Percentiles rank a stretch among this genome's conserved stretches.
Conservation (phyloP, 495 filamentous ascomycete genomes). For the Aspergillus kassunensis region DNA sequence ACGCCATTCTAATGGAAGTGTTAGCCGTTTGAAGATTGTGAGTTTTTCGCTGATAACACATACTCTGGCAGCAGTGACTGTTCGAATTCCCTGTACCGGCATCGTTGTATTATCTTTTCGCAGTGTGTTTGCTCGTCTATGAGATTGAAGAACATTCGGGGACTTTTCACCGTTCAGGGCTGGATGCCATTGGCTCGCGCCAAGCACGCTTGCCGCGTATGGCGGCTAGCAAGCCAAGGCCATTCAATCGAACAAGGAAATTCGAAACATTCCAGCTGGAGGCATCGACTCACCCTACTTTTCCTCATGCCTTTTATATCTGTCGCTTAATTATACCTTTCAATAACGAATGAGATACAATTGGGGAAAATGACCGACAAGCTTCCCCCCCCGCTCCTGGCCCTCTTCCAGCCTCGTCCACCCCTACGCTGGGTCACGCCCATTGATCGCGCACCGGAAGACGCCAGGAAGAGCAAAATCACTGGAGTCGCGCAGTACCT, state of each 20-base stretch:
- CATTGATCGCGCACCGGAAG: slow-evolving; percentile 75
- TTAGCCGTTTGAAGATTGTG: slow-evolving; percentile 5
- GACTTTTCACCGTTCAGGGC: slow-evolving; percentile 17
- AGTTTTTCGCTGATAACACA: too few relatives aligned
- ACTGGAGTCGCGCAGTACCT: slow-evolving; percentile 71
- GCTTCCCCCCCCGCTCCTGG: slow-evolving; percentile 85
- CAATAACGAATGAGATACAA: neutral
- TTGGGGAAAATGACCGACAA: slow-evolving; percentile 78
- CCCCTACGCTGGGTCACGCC: slow-evolving; percentile 86
- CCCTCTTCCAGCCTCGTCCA: slow-evolving; percentile 90
- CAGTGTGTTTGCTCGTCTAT: slow-evolving; percentile 4
- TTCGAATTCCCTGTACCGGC: slow-evolving; percentile 60
- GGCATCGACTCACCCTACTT: neutral
- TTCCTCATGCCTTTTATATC: slow-evolving; percentile 9
- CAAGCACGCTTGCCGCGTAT: slow-evolving; percentile 21
- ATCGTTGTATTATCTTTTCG: slow-evolving; percentile 44
- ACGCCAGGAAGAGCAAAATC: slow-evolving; percentile 64
- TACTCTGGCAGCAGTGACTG: slow-evolving; percentile 39
- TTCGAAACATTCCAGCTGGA: slow-evolving; percentile 1
- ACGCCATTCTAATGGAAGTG: slow-evolving; percentile 74
- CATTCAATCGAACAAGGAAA: neutral
- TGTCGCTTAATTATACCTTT: neutral
- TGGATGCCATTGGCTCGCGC: slow-evolving; percentile 24
- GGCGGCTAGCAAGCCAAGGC: slow-evolving; percentile 2
- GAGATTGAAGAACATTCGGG: slow-evolving; percentile 5